Base-by-base conservation (phyloP, 2,329 filamentous ascomycete species). In the Thermomyces lanuginosus region DNA sequence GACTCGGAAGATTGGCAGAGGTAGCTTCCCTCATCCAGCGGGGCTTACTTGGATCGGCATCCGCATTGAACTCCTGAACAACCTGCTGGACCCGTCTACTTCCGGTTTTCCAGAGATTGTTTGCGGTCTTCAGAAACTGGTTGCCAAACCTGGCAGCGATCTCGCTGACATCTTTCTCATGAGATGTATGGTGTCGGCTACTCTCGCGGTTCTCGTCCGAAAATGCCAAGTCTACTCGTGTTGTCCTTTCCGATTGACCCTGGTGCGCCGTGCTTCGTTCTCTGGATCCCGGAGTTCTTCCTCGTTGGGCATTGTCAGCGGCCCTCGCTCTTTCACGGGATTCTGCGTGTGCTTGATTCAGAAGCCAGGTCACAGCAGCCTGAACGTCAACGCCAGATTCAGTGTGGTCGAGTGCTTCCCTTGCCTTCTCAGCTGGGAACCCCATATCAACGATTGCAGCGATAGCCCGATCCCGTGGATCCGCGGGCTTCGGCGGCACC, bases 361-460 rank as follows among this genome's bases (percentile, higher is more conserved):
- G 58, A 6, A 98, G 64, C 73, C 77, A 91, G 21, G 84, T 76
- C 5, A 92, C 81, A 2, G 86, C 86, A 25, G 72, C 76, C 49
- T 92, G 82, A 6, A 92, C 71, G 45, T 93, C 77, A 1, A 73
- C 56, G 2, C 81, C 80, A 3, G 73, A 74, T 3, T 81, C 76
- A 16, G 79, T 92, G 42, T 82, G 76, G 7, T 72, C 72, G 21
- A 98, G 55, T 4, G 83, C 89, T 35, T 76, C 64, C 28, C 69
- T 67, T n/a, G 89, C 77, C 43, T 83, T 82, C 32, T 92, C 80
- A 0, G 73, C 66, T 0, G 81, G 72, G 41, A 98, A 98, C 1
- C 89, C 89, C 70, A 95, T 95, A 39, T 93, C 86, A 3, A 93
- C 72, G 14, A 98, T 59, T 48, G 95, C 82, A 6, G 80, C 81